Conservation (phyloP, 768 basidiomycete genomes). For the Artomyces pyxidatus region DNA sequence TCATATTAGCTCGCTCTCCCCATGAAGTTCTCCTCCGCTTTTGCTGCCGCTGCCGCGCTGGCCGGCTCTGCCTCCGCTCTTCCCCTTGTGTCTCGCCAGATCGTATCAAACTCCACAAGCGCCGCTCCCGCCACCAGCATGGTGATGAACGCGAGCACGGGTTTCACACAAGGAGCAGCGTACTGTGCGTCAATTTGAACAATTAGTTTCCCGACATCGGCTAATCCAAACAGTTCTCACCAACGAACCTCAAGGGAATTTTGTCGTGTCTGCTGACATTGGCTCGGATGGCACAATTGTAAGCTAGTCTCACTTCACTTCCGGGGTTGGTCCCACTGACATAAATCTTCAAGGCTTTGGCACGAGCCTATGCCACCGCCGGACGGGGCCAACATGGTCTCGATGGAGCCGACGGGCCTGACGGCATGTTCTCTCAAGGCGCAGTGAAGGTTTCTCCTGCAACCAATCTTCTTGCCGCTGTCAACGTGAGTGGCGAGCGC, state of each 20-base stretch:
- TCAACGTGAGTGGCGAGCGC: conserved; percentile 17
- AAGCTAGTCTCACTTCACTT: background rate
- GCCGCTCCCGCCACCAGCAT: conserved; percentile 6
- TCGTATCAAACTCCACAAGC: too few relatives aligned
- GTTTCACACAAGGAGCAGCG: conserved; percentile 15
- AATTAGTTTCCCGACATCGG: background rate
- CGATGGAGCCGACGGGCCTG: conserved; percentile 17
- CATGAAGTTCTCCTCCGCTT: conserved; percentile 17
- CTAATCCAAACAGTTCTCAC: conserved; percentile 33
- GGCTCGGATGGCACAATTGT: conserved; percentile 36
- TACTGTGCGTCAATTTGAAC: conserved; percentile 17
- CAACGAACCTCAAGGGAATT: conserved; percentile 39
- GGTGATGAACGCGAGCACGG: conserved; percentile 3
- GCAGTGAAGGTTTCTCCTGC: conserved; percentile 19
- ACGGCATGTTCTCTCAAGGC: conserved; percentile 23
- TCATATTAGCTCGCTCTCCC: conserved; percentile 3
- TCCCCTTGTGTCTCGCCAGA: conserved; percentile 7
- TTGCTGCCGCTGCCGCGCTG: conserved; percentile 1
- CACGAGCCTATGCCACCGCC: conserved; percentile 10
- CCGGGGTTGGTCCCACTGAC: background rate
- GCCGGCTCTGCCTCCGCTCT: conserved; percentile 6
- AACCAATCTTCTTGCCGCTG: conserved; percentile 17
- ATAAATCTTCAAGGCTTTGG: conserved; percentile 14
- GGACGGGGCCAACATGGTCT: conserved; percentile 20
- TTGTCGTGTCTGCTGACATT: conserved; percentile 35